Conservation (phyloP, 208 protist species). For the Acanthamoeba lugdunensis region DNA sequence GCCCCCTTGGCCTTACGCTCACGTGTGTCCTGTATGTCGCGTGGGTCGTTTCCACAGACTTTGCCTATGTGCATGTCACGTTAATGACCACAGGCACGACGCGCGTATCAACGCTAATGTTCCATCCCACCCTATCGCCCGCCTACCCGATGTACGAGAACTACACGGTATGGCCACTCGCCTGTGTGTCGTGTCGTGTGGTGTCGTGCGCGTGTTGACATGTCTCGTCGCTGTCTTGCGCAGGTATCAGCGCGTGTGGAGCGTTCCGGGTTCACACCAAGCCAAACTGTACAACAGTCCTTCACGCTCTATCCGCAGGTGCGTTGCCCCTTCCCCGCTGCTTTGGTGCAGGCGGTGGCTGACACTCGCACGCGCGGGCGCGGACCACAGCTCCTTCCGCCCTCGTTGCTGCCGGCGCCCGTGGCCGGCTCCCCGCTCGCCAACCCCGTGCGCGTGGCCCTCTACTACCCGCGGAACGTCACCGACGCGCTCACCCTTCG, state of each 20-base stretch:
- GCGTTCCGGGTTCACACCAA: not conserved
- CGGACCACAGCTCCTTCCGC: not conserved
- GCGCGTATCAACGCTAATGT: not conserved
- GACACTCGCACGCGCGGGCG: not conserved
- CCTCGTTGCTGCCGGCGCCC: not conserved
- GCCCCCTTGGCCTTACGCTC: not conserved
- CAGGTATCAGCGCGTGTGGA: slow-evolving; percentile 7
- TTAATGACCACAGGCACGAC: not conserved
- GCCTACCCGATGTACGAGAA: not conserved
- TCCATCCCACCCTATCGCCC: not conserved
- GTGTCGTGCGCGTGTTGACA: not conserved
- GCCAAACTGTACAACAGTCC: not conserved
- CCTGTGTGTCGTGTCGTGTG: not conserved
- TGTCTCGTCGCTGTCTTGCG: not conserved
- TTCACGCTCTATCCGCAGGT: slow-evolving; percentile 38
- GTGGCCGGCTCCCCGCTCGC: not conserved
- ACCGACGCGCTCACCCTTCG: not conserved
- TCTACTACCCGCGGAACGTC: not conserved
- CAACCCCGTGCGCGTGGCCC: not conserved
- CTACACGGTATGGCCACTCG: not conserved
- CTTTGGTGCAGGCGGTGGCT: not conserved
- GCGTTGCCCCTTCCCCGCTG: not conserved
- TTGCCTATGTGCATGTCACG: not conserved
- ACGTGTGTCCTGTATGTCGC: too few species aligned
- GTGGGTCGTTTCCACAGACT: not conserved